A percentile compares a stretch with the other conserved stretches of the same genome.
Conservation (phyloP, 2,329 filamentous ascomycete species). For the Aspergillus caelatus region DNA sequence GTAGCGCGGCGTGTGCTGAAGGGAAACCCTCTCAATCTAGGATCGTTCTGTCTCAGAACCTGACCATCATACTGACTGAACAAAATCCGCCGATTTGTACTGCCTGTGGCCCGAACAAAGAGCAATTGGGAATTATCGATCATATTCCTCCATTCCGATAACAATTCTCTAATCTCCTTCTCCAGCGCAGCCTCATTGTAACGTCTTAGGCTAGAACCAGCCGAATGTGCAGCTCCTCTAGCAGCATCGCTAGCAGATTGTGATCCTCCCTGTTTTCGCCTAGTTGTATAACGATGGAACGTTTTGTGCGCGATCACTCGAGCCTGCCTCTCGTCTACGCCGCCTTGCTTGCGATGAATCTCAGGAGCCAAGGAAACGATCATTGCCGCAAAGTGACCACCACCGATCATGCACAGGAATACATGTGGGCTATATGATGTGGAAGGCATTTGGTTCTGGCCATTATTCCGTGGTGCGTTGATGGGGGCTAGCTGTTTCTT, state of each 20-base stretch:
- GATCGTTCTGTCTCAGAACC: conserved; percentile 76
- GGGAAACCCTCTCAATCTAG: conserved; percentile 81
- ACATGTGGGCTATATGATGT: conserved; percentile 71
- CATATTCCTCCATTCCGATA: conserved; percentile 81
- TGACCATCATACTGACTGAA: conserved; percentile 92
- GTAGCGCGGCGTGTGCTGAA: conserved; percentile 92
- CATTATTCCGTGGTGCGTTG: conserved; percentile 41
- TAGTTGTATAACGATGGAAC: conserved; percentile 94
- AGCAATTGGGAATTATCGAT: conserved; percentile 83
- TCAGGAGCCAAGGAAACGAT: conserved; percentile 85
- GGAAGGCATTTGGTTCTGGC: conserved; percentile 44
- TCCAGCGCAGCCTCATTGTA: conserved; percentile 92
- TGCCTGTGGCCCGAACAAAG: conserved; percentile 87
- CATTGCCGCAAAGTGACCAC: conserved; percentile 97
- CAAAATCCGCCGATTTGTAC: conserved; percentile 80
- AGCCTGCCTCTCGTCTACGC: conserved; percentile 79
- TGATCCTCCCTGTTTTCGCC: conserved; percentile 92
- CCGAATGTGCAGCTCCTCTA: conserved; percentile 93
- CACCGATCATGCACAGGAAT: conserved; percentile 98
- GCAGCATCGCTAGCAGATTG: conserved; percentile 92
- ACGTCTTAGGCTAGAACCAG: conserved; percentile 82
- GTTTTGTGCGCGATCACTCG: conserved; percentile 94
- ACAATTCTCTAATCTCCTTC: conserved; percentile 80
- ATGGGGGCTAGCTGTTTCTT: conserved; percentile 76
- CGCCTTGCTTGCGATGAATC: conserved; percentile 67